Evolutionary conservation across 495 filamentous ascomycete species (phyloP).

Genomic region (Hypoxylon lenormandii): DNA sequence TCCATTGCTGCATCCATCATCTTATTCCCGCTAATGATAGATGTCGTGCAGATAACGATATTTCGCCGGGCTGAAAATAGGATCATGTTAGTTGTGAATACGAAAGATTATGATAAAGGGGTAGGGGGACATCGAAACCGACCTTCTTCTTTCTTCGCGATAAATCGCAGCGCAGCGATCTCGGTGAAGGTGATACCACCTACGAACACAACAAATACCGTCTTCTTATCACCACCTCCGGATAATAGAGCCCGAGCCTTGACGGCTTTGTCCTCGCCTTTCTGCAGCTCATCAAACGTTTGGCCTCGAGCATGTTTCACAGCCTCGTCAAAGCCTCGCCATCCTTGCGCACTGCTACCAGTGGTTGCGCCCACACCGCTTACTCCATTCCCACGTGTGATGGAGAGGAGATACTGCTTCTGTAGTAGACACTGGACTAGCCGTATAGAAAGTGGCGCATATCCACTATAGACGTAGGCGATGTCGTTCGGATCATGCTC

Average conservation of each 20-base stretch:
- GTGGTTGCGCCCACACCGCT: conserved; percentile 59
- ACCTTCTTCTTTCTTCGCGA: conserved; percentile 86
- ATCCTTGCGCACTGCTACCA: conserved; percentile 77
- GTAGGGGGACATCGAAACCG: conserved; percentile 44
- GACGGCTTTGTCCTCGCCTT: conserved; percentile 91
- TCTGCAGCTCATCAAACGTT: conserved; percentile 92
- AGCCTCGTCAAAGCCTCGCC: conserved; percentile 89
- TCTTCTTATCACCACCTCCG: conserved; percentile 78
- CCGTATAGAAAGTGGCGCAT: conserved; percentile 91
- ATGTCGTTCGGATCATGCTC: conserved; percentile 97
- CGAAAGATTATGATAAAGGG: conserved; percentile 4
- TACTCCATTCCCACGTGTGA: conserved; percentile 69
- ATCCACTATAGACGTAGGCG: conserved; percentile 96
- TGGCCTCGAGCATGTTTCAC: conserved; percentile 84
- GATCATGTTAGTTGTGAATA: conserved; percentile 37
- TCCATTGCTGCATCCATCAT: conserved; percentile 92
- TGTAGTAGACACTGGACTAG: conserved; percentile 95
- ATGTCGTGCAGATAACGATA: conserved; percentile 91
- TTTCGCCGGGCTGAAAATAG: conserved; percentile 69
- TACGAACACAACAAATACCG: conserved; percentile 91
- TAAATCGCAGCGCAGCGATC: conserved; percentile 91
- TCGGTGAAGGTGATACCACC: conserved; percentile 95
- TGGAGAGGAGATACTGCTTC: conserved; percentile 81
- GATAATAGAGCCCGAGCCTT: conserved; percentile 86
- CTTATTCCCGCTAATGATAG: conserved; percentile 86